Evolutionary conservation across 495 filamentous ascomycete species (phyloP), one percentile per base, ranked within the genome.

Genomic region (Annulohypoxylon stygium): DNA sequence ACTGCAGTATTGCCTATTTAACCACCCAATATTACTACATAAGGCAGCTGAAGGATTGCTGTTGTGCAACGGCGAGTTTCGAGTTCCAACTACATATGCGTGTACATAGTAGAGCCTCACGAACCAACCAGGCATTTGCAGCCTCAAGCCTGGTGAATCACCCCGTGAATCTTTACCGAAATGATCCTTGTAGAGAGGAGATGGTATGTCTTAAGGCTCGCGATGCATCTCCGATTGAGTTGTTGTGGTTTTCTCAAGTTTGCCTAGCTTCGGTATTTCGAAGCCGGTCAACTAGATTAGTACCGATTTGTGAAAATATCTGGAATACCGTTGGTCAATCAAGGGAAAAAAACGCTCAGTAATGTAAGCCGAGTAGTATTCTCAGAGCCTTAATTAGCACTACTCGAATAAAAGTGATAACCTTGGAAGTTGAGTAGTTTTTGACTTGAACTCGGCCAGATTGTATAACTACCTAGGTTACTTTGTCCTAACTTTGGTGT

Each of bases 31-130:
- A 69, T 64, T 50, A 63, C 71, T 55, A 70, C 67, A 60, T 55
- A 50, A 67, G 57, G 67, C 50, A 62, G 59, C 67, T 54, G 59
- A 50, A 75, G 64, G 59, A 43, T 67, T 68, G 67, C 50, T 67
- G 63, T 33, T 64, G 72, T 65, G 62, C 58, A 61, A 75, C 67
- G 37, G 45, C 25, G 12, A 45, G 67, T 75, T 75, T 70, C 63
- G 58, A 68, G 39, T 65, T 41, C 67, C 50, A 75, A 67, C 58
- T 60, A 58, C 71, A 74, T 67, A 60, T 54, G 60, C 30, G 30
- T 30, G 30, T 30, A 30, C 30, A 30, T 30, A 30, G 30, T 26
- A 47, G 14, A 70, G 55, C 65, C 51, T 45, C 47, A 20, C 37
- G 11, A 64, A 16, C 65, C 55, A 65, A 61, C 61, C 66, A 69